A percentile compares a stretch with the other conserved stretches of the same genome.
Conservation (phyloP, 192 early-diverging fungal genomes). For the Podochytrium sp. region DNA sequence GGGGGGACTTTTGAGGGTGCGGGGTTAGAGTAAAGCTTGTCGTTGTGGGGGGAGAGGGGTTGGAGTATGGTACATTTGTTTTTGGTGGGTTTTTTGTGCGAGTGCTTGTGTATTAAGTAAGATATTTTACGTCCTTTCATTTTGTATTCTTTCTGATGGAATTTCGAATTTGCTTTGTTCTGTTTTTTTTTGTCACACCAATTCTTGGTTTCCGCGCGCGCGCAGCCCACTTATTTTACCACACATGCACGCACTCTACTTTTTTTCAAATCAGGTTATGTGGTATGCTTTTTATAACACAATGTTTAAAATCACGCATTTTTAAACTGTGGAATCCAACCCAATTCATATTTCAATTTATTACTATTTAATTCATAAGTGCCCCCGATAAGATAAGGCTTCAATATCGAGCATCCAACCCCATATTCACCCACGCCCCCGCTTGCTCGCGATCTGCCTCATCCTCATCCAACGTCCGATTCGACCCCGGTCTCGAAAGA, state of each 20-base stretch:
- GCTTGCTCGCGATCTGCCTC: slow-evolving; percentile 29
- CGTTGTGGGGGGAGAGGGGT: too few relatives aligned
- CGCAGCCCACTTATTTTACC: too few relatives aligned
- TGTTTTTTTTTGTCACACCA: too few relatives aligned
- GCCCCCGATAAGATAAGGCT: background rate
- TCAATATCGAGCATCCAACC: background rate
- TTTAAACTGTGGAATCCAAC: background rate
- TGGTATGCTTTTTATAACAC: too few relatives aligned
- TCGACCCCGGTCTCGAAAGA: slow-evolving; percentile 22
- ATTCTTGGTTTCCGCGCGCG: too few relatives aligned
- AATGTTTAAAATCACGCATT: background rate
- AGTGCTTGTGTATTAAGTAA: background rate
- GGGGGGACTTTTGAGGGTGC: too few relatives aligned
- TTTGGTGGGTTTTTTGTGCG: background rate
- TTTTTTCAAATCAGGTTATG: background rate
- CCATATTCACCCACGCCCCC: slow-evolving; percentile 4
- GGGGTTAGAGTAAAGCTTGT: too few relatives aligned
- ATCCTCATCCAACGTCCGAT: slow-evolving; percentile 24
- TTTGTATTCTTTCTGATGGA: background rate
- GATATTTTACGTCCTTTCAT: background rate
- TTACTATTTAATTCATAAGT: background rate
- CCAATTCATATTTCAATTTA: background rate
- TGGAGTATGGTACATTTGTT: background rate
- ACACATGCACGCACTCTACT: background rate
- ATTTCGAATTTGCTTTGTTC: too few relatives aligned